Evolutionary conservation across 306 rosid species (phyloP).

Genomic region (Senna tora): DNA sequence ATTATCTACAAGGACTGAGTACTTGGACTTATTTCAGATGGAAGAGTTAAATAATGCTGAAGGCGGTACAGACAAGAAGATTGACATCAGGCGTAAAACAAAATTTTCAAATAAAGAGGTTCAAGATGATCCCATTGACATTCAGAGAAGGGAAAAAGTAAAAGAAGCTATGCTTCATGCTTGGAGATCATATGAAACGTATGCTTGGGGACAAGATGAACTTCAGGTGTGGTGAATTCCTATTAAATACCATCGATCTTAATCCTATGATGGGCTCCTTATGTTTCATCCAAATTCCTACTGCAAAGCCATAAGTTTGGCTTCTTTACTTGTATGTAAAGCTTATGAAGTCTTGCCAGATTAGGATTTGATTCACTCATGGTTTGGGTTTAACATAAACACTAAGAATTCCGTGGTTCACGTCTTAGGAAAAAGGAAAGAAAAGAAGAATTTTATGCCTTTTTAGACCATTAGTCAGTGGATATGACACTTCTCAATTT

Average conservation of each 20-base stretch:
- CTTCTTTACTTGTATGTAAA: conserved; percentile 30
- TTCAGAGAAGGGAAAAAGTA: conserved; percentile 78
- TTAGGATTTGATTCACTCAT: conserved; percentile 22
- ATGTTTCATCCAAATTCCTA: conserved; percentile 11
- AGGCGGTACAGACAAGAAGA: conserved; percentile 34
- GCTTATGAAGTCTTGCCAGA: conserved; percentile 22
- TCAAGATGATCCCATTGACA: conserved; percentile 70
- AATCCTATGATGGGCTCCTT: conserved; percentile 3
- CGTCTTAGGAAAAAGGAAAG: not conserved
- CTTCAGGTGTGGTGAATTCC: conserved; percentile 70
- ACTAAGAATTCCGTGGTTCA: not conserved
- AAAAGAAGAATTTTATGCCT: conserved; percentile 11
- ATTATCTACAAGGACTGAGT: conserved; percentile 31
- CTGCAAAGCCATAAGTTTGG: conserved; percentile 11
- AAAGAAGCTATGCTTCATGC: conserved; percentile 98
- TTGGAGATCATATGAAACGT: conserved; percentile 93
- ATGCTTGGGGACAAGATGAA: conserved; percentile 99
- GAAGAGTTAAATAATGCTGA: conserved; percentile 54
- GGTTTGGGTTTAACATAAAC: not conserved
- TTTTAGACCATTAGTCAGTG: conserved; percentile 13
- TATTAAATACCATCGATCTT: conserved; percentile 19
- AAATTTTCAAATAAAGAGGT: conserved; percentile 42
- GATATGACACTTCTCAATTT: conserved; percentile 8
- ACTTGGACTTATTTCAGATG: conserved; percentile 55
- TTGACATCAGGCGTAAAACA: conserved; percentile 23